Percentiles rank a stretch among this genome's conserved stretches.
Conservation (phyloP, 495 filamentous ascomycete genomes). For the Wilcoxina mikolae region DNA sequence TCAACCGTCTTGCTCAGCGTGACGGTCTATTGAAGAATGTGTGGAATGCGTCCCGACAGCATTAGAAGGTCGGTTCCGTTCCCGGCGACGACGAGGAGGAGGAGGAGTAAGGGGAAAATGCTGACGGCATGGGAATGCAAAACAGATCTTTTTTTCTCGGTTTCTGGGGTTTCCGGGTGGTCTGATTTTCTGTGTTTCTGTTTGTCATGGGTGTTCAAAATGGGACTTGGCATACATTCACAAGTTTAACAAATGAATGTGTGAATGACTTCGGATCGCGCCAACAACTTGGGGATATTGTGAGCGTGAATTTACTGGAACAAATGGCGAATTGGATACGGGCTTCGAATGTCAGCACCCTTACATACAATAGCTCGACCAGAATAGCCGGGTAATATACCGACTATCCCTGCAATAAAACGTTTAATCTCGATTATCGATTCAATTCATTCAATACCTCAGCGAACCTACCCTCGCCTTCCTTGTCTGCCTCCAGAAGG, state of each 20-base stretch:
- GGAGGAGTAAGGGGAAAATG: background rate
- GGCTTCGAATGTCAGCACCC: background rate
- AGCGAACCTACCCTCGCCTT: background rate
- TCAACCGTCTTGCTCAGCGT: constrained; percentile 89
- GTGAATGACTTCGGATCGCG: background rate
- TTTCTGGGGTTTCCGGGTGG: background rate
- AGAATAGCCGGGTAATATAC: too few species aligned
- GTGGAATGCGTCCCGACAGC: constrained; percentile 50
- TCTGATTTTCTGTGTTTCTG: background rate
- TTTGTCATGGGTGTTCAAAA: background rate
- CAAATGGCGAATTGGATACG: background rate
- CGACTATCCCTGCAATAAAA: background rate
- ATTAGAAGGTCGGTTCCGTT: constrained; percentile 14
- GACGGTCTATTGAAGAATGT: constrained; percentile 94
- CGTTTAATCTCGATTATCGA: background rate
- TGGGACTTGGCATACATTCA: background rate
- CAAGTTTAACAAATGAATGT: background rate
- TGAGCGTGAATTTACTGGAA: background rate
- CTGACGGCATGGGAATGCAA: background rate
- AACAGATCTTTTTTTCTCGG: background rate
- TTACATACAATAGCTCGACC: too few species aligned
- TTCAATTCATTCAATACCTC: background rate
- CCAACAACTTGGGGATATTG: background rate
- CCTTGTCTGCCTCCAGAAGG: background rate
- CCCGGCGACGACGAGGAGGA: background rate